Conservation (phyloP, 805 yeast genomes). For the Ogataea minuta region DNA sequence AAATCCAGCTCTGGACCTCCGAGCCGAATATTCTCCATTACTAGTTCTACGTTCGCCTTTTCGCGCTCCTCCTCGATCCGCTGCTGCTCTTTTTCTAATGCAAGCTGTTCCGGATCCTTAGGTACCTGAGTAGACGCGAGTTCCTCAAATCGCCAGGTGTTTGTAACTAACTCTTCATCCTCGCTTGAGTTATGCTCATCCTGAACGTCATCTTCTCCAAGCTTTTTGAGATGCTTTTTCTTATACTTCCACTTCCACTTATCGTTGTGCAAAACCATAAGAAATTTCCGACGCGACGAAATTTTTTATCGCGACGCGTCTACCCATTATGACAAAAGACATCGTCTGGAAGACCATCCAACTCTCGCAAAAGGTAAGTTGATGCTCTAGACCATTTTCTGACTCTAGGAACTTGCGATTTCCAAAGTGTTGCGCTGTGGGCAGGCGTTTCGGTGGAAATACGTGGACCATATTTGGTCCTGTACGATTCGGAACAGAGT, state of each 20-base stretch:
- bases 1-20: slow-evolving; percentile 10
- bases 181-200: slow-evolving; percentile 5
- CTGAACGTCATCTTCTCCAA: slow-evolving; percentile 28
- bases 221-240: slow-evolving; percentile 41
- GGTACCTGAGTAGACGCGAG: slow-evolving; percentile 6
- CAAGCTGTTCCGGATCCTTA: slow-evolving; percentile 16
- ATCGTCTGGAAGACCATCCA: slow-evolving; percentile 29
- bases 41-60: slow-evolving; percentile 7
- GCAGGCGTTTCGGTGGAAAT: slow-evolving; percentile 80
- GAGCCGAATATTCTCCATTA: slow-evolving; percentile 10
- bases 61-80: slow-evolving; percentile 12
- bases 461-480: slow-evolving; percentile 60
- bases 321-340: slow-evolving; percentile 23
- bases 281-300: slow-evolving; percentile 5
- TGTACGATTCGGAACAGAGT: slow-evolving; percentile 60
- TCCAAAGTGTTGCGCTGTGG: slow-evolving; percentile 76
- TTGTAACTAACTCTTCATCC: slow-evolving; percentile 16
- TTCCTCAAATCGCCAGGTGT: slow-evolving; percentile 32
- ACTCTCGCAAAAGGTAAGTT: slow-evolving; percentile 26
- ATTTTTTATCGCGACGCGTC: slow-evolving; percentile 8
- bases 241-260: slow-evolving; percentile 53
- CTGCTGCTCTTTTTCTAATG: slow-evolving; percentile 12
- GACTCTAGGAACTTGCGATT: slow-evolving; percentile 51
- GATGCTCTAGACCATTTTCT: neutral
- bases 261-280: slow-evolving; percentile 52